These are phyloP conservation scores for Thraustochytrium sp. DNA, from an alignment of 352 stramenopile genomes.

Conservation along the genomic window DNA sequence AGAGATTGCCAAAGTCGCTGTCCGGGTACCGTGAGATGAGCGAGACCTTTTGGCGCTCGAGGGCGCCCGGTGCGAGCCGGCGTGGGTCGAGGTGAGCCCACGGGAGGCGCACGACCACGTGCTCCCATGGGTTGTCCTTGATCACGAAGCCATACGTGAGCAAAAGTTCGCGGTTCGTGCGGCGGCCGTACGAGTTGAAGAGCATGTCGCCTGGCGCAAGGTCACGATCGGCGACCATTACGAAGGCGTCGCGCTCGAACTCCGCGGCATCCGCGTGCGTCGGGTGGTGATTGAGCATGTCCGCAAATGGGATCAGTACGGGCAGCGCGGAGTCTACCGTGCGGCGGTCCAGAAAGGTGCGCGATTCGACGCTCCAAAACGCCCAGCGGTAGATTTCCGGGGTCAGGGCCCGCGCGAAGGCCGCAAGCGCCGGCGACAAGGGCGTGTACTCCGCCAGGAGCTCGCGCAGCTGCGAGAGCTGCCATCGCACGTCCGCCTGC, in stretches of 20 bases:
- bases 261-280: not conserved
- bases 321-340: not conserved
- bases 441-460: not conserved
- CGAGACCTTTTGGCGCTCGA: not conserved
- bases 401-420: not conserved
- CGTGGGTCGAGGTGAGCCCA: not conserved
- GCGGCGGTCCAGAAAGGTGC: slow-evolving; percentile 15
- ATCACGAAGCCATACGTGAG: slow-evolving; percentile 54
- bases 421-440: not conserved
- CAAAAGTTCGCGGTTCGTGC: slow-evolving; percentile 49
- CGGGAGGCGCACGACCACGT: not conserved
- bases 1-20: not conserved
- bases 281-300: slow-evolving; percentile 38
- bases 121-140: slow-evolving; percentile 50
- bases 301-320: slow-evolving; percentile 23
- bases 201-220: not conserved
- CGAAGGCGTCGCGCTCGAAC: not conserved
- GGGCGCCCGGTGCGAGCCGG: not conserved
- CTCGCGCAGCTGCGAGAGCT: not conserved
- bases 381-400: slow-evolving; percentile 9
- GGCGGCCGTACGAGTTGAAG: slow-evolving; percentile 35
- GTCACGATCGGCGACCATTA: slow-evolving; percentile 1
- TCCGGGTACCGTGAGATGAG: not conserved
- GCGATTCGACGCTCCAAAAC: not conserved
- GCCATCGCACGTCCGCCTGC: not conserved